Base-by-base conservation (phyloP, 1,139 yeast genomes). In the Nakaseomyces delphensis region DNA sequence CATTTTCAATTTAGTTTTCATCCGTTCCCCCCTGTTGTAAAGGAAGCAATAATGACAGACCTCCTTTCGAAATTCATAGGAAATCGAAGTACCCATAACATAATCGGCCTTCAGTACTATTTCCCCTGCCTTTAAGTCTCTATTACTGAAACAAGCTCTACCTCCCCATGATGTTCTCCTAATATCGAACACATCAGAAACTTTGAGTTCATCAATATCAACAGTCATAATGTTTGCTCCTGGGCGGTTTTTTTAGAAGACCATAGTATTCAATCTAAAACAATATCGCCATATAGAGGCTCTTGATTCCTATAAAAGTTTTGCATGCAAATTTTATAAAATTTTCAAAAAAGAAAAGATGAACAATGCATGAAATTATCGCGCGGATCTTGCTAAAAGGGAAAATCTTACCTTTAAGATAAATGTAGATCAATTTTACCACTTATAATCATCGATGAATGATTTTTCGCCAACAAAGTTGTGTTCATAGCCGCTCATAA, bases 11-110 rank as follows among this genome's bases (percentile, higher is more conserved):
- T 13, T 70, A 32, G 51, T 52, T 48, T 73, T 78, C 63, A 76
- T 64, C 29, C 66, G 61, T 35, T 58, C 62, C 1, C 84, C 83
- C 51, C 68, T 59, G 35, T 67, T 66, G 53, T 77, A 80, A 2
- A 50, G 48, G 53, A 70, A 77, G 53, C 89, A 81, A 45, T 57
- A 53, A 3, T 72, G 67, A 54, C 89, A 81, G 1, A 77, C 83
- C 53, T 81, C 87, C 52, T 79, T 79, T 43, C 76, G 71, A 56
- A 77, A 80, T 5, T 76, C 78, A 45, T 70, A 67, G 23, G 70
- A 60, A 3, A 79, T 66, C 1, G 76, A 67, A 13, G 70, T 64
- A 11, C 80, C 70, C 40, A 76, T 56, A 1, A 79, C 77, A 4
- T 59, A 45, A 2, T 57, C 50, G 36, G 74, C 68, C 8, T 49